Evolutionary conservation across 139 green algal species (phyloP).

Genomic region (Eudorina sp.): DNA sequence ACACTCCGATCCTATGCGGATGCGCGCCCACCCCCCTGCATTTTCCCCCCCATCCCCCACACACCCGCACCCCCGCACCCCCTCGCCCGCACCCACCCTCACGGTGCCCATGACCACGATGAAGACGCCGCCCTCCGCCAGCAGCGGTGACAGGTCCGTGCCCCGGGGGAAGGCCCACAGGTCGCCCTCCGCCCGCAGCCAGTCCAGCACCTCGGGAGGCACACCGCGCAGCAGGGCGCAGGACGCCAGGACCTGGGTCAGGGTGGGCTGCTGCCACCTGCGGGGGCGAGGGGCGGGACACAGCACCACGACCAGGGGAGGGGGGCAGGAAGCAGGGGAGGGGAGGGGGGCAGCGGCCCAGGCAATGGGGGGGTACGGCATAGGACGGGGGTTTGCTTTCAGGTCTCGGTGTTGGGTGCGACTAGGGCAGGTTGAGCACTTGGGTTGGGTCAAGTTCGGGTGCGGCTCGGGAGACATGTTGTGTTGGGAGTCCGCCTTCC

Average conservation of each 20-base stretch:
- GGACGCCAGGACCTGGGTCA: constrained; percentile 28
- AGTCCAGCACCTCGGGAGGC: constrained; percentile 3
- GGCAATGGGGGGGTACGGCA: background rate
- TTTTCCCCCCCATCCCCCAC: background rate
- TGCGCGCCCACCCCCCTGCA: background rate
- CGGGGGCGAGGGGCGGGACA: background rate
- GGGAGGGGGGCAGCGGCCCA: background rate
- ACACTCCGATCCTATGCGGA: no score
- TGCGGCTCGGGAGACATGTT: no score
- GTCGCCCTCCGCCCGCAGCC: constrained; percentile 40
- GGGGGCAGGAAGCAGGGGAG: background rate
- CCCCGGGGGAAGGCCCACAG: constrained; percentile 38
- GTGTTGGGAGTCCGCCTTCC: no score
- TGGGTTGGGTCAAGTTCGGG: background rate
- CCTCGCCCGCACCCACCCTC: constrained; percentile 2
- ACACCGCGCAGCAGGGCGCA: constrained; percentile 28
- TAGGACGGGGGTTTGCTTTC: background rate
- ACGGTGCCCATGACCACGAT: constrained; percentile 62
- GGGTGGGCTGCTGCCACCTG: constrained; percentile 38
- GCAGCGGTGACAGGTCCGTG: constrained; percentile 28
- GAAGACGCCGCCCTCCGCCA: constrained; percentile 40
- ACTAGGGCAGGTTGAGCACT: background rate
- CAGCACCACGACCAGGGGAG: background rate
- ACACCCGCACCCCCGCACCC: no score
- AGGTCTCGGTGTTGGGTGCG: background rate